Conservation (phyloP, 306 rosid species). For the Myrica gale region DNA sequence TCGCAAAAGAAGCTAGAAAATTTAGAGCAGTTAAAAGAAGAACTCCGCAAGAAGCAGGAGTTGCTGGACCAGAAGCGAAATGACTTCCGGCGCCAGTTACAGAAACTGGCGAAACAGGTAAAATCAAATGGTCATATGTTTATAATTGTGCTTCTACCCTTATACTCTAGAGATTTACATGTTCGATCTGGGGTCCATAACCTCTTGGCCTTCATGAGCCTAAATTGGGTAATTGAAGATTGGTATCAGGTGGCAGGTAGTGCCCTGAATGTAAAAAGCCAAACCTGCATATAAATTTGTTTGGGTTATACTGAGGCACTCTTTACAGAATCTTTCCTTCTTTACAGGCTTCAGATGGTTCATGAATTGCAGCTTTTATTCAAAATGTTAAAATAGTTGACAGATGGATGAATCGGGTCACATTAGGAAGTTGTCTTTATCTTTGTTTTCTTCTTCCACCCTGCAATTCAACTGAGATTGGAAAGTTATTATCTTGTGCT, state of each 20-base stretch:
- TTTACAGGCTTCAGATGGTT: conserved; percentile 14
- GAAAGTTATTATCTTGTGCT: conserved; percentile 9
- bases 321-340: neutral
- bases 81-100: conserved; percentile 74
- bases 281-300: conserved; percentile 19
- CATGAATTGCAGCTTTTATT: conserved; percentile 13
- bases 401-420: neutral
- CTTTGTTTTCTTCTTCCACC: conserved; percentile 5
- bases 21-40: conserved; percentile 82
- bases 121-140: conserved; percentile 23
- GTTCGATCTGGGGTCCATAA: conserved; percentile 14
- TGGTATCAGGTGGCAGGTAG: conserved; percentile 11
- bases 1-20: conserved; percentile 72
- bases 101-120: conserved; percentile 85
- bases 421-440: neutral
- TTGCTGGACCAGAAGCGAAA: conserved; percentile 86
- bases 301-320: conserved; percentile 4
- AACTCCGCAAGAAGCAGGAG: conserved; percentile 95
- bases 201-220: conserved; percentile 21
- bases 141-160: conserved; percentile 13
- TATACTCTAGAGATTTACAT: conserved; percentile 1
- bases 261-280: conserved; percentile 10
- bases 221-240: conserved; percentile 10
- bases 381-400: conserved; percentile 7
- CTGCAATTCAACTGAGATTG: conserved; percentile 1